Base-by-base conservation (phyloP, 306 rosid genomes). In the Oemleria cerasiformis region DNA sequence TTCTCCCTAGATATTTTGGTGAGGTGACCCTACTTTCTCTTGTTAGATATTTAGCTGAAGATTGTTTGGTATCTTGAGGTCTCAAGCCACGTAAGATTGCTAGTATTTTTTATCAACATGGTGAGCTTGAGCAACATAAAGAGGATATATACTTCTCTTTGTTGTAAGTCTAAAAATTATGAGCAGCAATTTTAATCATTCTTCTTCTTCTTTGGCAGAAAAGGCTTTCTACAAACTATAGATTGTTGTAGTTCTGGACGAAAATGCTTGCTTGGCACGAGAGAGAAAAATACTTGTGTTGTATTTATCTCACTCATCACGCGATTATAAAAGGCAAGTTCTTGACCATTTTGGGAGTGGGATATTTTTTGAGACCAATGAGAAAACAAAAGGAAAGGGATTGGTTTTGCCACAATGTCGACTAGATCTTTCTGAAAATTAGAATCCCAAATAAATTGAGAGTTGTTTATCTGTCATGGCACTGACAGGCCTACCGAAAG, bases 41-140 rank as follows among this genome's bases (percentile, higher is more conserved):
- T 20, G 73, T 69, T 41, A 40, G 39, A 38, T 30, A 51, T 67
- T 34, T 68, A 53, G 64, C 54, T 9, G 63, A 55, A 55, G 42
- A 70, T 55, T 5, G 60, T 54, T 55, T 16, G 34, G 5, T 13
- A 50, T n/a, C 73, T 55, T 0, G 60, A 13, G 30, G 9, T 20
- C 16, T 21, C 60, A 11, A 55, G 3, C 60, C 60, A 21, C 20
- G 13, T 30, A 21, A 10, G 60, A 30, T 21, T 30, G 36, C 44
- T 9, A 34, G 4, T 7, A n/a, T 9, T 34, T 9, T 34, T 16
- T 67, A 30, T 30, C 6, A 36, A 34, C 48, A 4, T 20, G n/a
- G 47, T 16, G 48, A 15, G 20, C 49, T 38, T 38, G 61, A 19
- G 47, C 45, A 30, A 30, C 36, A 30, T 30, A 30, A 30, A 30